A percentile compares a stretch with the other conserved stretches of the same genome.
Conservation (phyloP, 192 early-diverging fungal species). For the Umbelopsis vinacea region DNA sequence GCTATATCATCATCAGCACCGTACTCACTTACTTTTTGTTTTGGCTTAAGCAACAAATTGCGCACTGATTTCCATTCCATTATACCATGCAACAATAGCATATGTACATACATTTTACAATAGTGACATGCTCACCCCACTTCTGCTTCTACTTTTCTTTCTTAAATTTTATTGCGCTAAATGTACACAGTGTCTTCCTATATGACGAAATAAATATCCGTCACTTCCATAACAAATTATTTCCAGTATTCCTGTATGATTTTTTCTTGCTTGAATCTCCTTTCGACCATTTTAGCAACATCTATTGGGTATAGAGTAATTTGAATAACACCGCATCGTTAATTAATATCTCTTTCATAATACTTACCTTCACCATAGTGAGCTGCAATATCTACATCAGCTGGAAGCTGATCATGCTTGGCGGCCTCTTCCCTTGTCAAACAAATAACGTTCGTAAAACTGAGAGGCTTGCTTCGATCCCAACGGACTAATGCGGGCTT, state of each 20-base stretch:
- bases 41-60: slow-evolving; percentile 11
- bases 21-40: slow-evolving; percentile 4
- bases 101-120: slow-evolving; percentile 1
- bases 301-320: slow-evolving; percentile 8
- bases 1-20: slow-evolving; percentile 5
- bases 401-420: slow-evolving; percentile 56
- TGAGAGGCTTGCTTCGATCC: slow-evolving; percentile 68
- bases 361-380: slow-evolving; percentile 54
- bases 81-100: slow-evolving; percentile 8
- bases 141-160: not conserved
- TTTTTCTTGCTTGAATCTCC: slow-evolving; percentile 50
- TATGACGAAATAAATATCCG: not conserved
- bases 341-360: not conserved
- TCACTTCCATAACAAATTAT: not conserved
- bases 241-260: not conserved
- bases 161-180: not conserved
- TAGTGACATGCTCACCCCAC: not conserved
- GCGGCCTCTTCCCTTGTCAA: slow-evolving; percentile 83
- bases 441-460: slow-evolving; percentile 78
- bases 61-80: not conserved
- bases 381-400: slow-evolving; percentile 45
- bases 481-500: slow-evolving; percentile 79
- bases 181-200: not conserved
- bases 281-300: slow-evolving; percentile 54
- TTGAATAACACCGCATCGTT: not conserved